These are phyloP conservation scores for Tetrahymena borealis DNA, from an alignment of 73 alveolate species.

Conservation along the genomic window DNA sequence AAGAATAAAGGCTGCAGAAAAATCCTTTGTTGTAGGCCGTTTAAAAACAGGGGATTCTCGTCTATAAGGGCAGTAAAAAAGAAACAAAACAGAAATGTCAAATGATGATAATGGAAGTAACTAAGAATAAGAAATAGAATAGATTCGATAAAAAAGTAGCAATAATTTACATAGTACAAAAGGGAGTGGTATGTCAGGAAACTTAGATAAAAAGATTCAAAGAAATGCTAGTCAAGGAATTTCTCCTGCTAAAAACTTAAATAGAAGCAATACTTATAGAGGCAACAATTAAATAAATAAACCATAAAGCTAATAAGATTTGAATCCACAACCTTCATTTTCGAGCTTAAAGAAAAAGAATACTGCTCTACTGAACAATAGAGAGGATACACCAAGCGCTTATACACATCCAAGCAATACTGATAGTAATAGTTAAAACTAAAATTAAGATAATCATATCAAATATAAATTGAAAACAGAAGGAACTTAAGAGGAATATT, in stretches of 20 bases:
- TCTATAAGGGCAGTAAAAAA: background rate
- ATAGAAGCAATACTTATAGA: background rate
- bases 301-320: background rate
- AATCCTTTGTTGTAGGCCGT: background rate
- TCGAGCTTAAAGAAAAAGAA: background rate
- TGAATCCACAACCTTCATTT: background rate
- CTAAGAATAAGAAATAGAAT: background rate
- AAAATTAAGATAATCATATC: background rate
- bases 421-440: background rate
- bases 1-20: background rate
- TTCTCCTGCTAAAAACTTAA: background rate
- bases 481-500: background rate
- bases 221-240: background rate
- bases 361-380: background rate
- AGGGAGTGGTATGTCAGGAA: background rate
- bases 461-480: background rate
- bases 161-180: background rate
- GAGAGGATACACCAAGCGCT: background rate
- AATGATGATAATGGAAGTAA: background rate
- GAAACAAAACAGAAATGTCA: background rate
- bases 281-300: background rate
- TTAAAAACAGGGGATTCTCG: background rate
- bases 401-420: background rate
- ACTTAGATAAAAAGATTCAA: background rate
- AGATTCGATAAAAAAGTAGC: background rate